Evolutionary conservation across 2,329 filamentous ascomycete species (phyloP).

Genomic region (Parascedosporium putredinis): DNA sequence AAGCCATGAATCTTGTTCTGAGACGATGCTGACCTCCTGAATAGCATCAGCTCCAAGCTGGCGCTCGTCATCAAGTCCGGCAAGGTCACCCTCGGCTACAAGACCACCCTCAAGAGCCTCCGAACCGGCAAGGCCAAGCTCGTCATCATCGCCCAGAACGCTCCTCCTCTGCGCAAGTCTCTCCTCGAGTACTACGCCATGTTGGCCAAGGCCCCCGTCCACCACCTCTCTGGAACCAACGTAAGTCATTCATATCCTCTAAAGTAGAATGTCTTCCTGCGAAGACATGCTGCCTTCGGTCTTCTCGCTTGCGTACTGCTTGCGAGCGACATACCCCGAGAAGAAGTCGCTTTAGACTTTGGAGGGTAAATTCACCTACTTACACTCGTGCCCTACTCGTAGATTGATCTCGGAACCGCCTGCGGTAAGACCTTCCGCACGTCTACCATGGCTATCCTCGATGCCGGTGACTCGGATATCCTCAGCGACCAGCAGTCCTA

Average conservation of each 20-base stretch:
- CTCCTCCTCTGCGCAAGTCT: slow-evolving; percentile 92
- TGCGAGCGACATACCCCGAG: slow-evolving; percentile 62
- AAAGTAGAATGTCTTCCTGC: too few relatives aligned
- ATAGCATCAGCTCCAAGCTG: slow-evolving; percentile 53
- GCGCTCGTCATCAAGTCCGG: slow-evolving; percentile 55
- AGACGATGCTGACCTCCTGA: slow-evolving; percentile 19
- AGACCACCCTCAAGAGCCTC: slow-evolving; percentile 63
- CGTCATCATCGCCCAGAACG: slow-evolving; percentile 89
- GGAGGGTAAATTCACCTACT: slow-evolving; percentile 63
- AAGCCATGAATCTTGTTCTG: too few relatives aligned
- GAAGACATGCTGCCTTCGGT: slow-evolving; percentile 2
- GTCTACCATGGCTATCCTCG: slow-evolving; percentile 93
- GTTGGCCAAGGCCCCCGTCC: slow-evolving; percentile 87
- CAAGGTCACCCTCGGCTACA: slow-evolving; percentile 73
- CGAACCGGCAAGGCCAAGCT: slow-evolving; percentile 97
- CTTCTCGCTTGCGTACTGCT: background rate
- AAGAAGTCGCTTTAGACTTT: slow-evolving; percentile 82
- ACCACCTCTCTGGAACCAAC: slow-evolving; percentile 98
- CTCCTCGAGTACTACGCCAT: slow-evolving; percentile 95
- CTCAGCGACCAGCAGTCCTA: slow-evolving; percentile 66
- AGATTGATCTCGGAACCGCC: slow-evolving; percentile 97
- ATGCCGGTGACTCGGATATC: slow-evolving; percentile 98
- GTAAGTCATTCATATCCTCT: too few relatives aligned
- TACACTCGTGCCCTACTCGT: slow-evolving; percentile 36
- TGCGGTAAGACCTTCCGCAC: slow-evolving; percentile 99